Conservation (phyloP, 345 rosid genomes). For the Viola odorata region DNA sequence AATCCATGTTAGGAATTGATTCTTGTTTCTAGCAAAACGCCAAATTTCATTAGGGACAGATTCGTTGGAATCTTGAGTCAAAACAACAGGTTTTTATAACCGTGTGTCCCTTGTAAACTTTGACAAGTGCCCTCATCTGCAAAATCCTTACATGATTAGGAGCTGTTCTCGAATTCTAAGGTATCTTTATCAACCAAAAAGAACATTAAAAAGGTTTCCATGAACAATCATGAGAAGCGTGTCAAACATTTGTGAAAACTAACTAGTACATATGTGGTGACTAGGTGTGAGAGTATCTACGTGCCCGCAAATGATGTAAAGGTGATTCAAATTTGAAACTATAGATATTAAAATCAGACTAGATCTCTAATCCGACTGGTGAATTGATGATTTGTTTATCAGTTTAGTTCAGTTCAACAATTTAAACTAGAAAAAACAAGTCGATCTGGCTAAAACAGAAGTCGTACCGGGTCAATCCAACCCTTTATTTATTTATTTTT, state of each 20-base stretch:
- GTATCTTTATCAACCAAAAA: conserved; percentile 5
- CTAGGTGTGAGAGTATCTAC: background rate
- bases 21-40: background rate
- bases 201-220: conserved; percentile 6
- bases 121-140: no score
- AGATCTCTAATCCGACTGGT: no score
- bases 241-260: conserved; percentile 14
- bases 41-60: background rate
- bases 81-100: background rate
- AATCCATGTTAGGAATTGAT: background rate
- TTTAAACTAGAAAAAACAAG: no score
- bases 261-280: background rate
- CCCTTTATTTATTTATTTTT: no score
- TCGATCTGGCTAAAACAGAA: no score
- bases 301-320: background rate
- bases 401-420: no score
- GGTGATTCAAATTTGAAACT: background rate
- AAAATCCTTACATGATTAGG: background rate
- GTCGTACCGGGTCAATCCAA: no score
- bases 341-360: no score
- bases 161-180: background rate
- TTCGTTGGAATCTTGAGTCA: background rate
- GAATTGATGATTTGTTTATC: no score
- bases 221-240: conserved; percentile 17
- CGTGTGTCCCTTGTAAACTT: no score